Base-by-base conservation (phyloP, 257 asterid genomes). In the Petunia axillaris region DNA sequence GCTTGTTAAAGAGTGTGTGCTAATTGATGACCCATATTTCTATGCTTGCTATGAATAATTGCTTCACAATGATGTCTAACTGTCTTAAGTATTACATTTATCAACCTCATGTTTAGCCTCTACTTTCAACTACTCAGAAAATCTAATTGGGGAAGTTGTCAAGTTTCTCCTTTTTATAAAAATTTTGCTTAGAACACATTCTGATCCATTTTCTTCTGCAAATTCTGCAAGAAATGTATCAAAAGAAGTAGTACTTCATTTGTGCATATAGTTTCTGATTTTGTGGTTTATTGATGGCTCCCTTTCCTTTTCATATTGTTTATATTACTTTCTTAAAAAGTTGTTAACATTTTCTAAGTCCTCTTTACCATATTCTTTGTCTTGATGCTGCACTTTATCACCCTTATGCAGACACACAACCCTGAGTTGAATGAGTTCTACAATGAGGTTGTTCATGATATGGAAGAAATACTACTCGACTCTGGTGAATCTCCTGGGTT, bases 391-490 rank as follows among this genome's bases (percentile, higher is more conserved):
- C 57, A 40, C 39, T 37, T 80, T 35, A 76, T 39, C 48, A 0
- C 40, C 10, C 41, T 75, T 63, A 77, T 88, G 92, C 93, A 93
- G 98, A 79, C 55, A 68, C 83, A 73, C 83, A 88, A 85, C 76
- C 60, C 80, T 77, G 97, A 83, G 87, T 79, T 80, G 74, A 90
- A 89, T 80, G 97, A 84, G 70, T 79, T 91, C 85, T 93, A 74
- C 76, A 93, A 90, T 81, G 97, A 94, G 81, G 39, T 91, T 85
- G 98, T 94, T 63, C 90, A 94, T 76, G 98, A 94, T 64, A 94
- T 94, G 98, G 96, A 94, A 87, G 97, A 93, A 84, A 89, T 94
- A 86, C 88, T 94, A 80, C 93, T 94, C 5, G 98, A 93, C 84
- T 87, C 97, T 48, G 82, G 77, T n/a, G 92, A 91, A 81, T 82